Base-by-base conservation (phyloP, 176 grass and related monocot species). In the Typha latifolia region DNA sequence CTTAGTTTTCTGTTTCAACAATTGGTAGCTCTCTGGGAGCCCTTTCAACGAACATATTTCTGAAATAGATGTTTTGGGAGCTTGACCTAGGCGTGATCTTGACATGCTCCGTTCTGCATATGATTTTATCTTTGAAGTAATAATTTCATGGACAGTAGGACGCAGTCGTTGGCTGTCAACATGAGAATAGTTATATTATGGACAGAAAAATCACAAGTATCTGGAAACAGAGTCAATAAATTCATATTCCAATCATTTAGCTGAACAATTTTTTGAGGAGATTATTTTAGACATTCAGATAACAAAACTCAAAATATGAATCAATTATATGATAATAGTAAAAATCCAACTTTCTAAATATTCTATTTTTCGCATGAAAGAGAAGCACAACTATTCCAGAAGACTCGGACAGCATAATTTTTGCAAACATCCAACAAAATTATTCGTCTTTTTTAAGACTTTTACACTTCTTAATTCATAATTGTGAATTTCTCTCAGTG, bases 131-230 rank as follows among this genome's bases (percentile, higher is more conserved):
- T 83, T 88, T 75, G 88, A 80, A 51, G 76, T 87, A 49, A 97
- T 97, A 64, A 93, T 77, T 75, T 93, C 83, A 56, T 97, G 94
- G 68, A 97, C 82, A 31, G 94, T 97, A 47, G 94, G 70, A 22
- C 94, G 85, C 53, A 97, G 76, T 69, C 86, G 72, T 81, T 90
- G 94, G 81, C 89, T 97, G 76, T 81, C 70, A 72, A 68, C 20
- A 66, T 26, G 12, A 48, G 21, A 10, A 47, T 72, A 59, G 21
- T n/a, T 11, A 68, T 11, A 61, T 14, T 34, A 62, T 14, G 22
- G n/a, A 61, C n/a, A 51, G 19, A 56, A 64, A 22, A 73, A 48
- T 67, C 15, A 66, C 31, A 24, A 68, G 43, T 26, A 27, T 15
- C 18, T 19, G 53, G 37, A 43, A 59, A 59, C 20, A 59, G 53